Evolutionary conservation across 768 basidiomycete genomes (phyloP).

Genomic region (Termitomyces sp.): DNA sequence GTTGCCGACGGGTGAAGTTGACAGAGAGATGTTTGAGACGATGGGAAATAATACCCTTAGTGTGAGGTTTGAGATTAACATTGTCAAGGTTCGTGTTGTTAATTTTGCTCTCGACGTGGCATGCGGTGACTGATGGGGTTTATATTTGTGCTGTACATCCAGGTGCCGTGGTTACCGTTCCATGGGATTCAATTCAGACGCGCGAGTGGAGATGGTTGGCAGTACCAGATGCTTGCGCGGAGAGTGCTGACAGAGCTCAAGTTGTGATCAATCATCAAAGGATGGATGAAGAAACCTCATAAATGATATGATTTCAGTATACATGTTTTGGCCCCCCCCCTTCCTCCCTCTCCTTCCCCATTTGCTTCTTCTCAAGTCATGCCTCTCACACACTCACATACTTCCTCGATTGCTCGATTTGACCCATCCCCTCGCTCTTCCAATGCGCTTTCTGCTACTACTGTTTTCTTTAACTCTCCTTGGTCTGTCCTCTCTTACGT

Average conservation of each 20-base stretch:
- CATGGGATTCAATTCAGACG: conserved; percentile 96
- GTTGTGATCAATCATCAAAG: conserved; percentile 41
- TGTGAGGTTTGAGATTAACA: conserved; percentile 94
- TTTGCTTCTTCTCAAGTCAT: too few relatives aligned
- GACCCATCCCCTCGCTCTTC: neutral
- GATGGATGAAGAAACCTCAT: neutral
- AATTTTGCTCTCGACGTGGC: neutral
- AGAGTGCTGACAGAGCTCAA: conserved; percentile 85
- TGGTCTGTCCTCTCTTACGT: neutral
- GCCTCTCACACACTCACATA: neutral
- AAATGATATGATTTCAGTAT: conserved; percentile 7
- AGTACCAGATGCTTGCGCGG: conserved; percentile 93
- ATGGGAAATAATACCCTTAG: conserved; percentile 74
- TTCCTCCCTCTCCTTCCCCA: neutral
- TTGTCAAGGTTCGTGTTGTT: conserved; percentile 75
- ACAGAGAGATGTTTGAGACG: conserved; percentile 63
- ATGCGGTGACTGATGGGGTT: conserved; percentile 1
- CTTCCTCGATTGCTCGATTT: neutral
- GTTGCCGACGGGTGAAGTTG: conserved; percentile 61
- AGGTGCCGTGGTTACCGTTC: conserved; percentile 91
- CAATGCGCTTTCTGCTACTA: neutral
- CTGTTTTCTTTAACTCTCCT: too few relatives aligned
- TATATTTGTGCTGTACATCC: neutral
- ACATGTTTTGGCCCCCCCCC: neutral
- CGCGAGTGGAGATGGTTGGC: conserved; percentile 88